Conservation (phyloP, 225 moss, liverwort and hornwort species). For the Polytrichum commune region DNA sequence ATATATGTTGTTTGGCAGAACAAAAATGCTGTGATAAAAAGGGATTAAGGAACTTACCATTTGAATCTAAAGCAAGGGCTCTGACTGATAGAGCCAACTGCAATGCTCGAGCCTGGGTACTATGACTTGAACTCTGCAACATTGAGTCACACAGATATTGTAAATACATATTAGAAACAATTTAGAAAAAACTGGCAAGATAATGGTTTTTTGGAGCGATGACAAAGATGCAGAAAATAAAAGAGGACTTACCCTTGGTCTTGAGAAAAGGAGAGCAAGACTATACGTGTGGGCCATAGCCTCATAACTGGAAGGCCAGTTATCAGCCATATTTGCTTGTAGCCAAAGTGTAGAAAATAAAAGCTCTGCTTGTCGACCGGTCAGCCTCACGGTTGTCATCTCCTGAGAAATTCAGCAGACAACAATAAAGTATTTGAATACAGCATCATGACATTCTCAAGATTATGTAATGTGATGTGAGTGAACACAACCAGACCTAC, state of each 20-base stretch:
- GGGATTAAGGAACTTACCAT: conserved; percentile 39
- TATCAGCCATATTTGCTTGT: conserved; percentile 66
- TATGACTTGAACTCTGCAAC: conserved; percentile 68
- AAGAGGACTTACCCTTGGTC: conserved; percentile 57
- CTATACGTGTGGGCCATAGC: conserved; percentile 95
- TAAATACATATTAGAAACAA: too few relatives aligned
- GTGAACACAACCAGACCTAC: too few relatives aligned
- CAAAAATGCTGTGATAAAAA: too few relatives aligned
- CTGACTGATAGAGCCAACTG: conserved; percentile 87
- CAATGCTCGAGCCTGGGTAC: conserved; percentile 73
- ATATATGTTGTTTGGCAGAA: too few relatives aligned
- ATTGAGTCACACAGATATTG: neutral
- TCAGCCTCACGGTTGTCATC: conserved; percentile 68
- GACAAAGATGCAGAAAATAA: conserved; percentile 2
- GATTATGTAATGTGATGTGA: too few relatives aligned
- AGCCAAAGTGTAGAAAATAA: conserved; percentile 83
- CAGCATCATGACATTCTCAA: too few relatives aligned
- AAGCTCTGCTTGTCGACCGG: conserved; percentile 78
- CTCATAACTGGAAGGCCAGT: conserved; percentile 86
- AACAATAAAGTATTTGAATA: too few relatives aligned
- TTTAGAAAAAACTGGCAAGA: too few relatives aligned
- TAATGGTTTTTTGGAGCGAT: too few relatives aligned
- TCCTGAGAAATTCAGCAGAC: conserved; percentile 33
- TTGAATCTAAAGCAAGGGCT: conserved; percentile 66
- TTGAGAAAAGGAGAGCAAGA: conserved; percentile 75